Evolutionary conservation across 1,284 basidiomycete species (phyloP).

Genomic region (Dichomitus squalens): DNA sequence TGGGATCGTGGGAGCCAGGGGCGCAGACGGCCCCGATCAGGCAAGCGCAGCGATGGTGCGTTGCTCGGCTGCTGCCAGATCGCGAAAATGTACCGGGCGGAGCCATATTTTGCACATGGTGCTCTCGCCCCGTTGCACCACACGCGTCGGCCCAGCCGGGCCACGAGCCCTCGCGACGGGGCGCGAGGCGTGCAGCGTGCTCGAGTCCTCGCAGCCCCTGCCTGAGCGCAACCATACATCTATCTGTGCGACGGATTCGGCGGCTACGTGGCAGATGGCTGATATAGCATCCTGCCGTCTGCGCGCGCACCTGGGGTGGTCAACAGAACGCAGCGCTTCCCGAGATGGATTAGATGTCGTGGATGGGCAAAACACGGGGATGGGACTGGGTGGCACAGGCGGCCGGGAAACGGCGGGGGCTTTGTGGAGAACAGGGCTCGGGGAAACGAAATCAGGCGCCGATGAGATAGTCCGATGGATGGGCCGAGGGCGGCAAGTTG

Average conservation of each 20-base stretch:
- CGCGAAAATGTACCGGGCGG: constrained; percentile 6
- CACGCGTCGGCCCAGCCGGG: background rate
- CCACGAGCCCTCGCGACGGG: background rate
- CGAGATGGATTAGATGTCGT: background rate
- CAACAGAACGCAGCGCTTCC: background rate
- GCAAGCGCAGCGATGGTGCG: background rate
- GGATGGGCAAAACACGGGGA: constrained; percentile 1
- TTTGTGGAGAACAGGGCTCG: too few relatives aligned
- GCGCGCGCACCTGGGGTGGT: background rate
- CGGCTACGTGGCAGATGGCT: background rate
- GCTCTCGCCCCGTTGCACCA: background rate
- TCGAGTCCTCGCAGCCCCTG: background rate
- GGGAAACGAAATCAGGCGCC: constrained; percentile 16
- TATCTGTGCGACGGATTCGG: background rate
- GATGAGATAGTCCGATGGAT: constrained; percentile 16
- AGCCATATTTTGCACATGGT: constrained; percentile 10
- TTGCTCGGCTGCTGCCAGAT: too few relatives aligned
- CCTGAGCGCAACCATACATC: background rate
- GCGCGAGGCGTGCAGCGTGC: background rate
- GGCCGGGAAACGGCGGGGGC: background rate
- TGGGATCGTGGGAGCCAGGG: constrained; percentile 9
- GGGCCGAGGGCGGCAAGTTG: constrained; percentile 22
- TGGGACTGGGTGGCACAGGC: background rate
- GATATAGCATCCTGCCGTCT: background rate
- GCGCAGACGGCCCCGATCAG: background rate